phyloP scores from a whole-genome alignment of 306 rosid genomes.

The Oemleria cerasiformis region DNA sequence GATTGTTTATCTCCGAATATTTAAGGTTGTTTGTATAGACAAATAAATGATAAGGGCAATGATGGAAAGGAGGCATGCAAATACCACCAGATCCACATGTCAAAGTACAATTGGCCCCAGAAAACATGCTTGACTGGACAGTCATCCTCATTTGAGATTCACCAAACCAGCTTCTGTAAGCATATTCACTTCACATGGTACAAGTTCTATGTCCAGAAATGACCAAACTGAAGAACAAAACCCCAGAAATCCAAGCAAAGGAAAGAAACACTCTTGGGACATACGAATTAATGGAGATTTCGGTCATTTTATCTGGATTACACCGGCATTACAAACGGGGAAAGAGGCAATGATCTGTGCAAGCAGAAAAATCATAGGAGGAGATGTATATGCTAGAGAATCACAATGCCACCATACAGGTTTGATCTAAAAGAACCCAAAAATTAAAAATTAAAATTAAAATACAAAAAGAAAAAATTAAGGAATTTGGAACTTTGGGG shows the following conservation, averaged over 20 bases:
- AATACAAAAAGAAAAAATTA: conserved; percentile 20
- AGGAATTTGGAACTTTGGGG: conserved; percentile 29
- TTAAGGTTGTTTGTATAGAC: no score
- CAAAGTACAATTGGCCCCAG: not conserved
- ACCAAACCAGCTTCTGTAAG: not conserved
- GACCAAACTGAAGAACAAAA: not conserved
- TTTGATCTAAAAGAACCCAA: conserved; percentile 17
- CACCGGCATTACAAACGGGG: conserved; percentile 13
- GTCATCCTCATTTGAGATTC: not conserved
- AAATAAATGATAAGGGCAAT: not conserved
- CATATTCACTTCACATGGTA: no score
- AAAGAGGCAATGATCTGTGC: conserved; percentile 21
- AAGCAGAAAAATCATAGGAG: conserved; percentile 10
- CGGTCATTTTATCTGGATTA: conserved; percentile 13
- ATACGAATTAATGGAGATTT: conserved; percentile 5
- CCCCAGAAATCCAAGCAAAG: not conserved
- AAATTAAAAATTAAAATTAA: not conserved
- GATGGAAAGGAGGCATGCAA: not conserved
- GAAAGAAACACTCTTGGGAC: conserved; percentile 12
- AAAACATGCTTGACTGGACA: not conserved
- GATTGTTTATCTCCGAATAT: no score
- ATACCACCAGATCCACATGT: not conserved
- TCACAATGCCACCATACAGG: conserved; percentile 21
- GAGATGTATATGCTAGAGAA: conserved; percentile 32
- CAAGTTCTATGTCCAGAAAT: not conserved